Conservation (phyloP, 768 basidiomycete genomes). For the Trametes villosa region DNA sequence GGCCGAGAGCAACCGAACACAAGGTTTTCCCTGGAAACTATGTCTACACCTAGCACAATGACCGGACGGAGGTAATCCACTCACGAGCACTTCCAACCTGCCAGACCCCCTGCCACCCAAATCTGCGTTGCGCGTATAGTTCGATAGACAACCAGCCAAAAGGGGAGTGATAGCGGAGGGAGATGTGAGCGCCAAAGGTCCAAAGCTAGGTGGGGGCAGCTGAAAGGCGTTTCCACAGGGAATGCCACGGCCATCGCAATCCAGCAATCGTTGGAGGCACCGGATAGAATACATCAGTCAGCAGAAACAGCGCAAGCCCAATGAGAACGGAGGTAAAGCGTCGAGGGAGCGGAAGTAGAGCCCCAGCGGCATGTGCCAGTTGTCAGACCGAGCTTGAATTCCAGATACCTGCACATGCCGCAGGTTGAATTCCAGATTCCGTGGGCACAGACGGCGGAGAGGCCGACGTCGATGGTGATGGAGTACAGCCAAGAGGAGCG, state of each 20-base stretch:
- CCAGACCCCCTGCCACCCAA: too few relatives aligned
- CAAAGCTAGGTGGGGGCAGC: too few relatives aligned
- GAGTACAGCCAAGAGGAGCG: conserved; percentile 11
- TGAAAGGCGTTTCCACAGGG: too few relatives aligned
- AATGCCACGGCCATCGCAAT: neutral
- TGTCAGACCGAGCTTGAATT: conserved; percentile 9
- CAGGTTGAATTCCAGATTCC: conserved; percentile 24
- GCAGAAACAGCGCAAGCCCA: conserved; percentile 6
- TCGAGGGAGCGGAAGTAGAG: neutral
- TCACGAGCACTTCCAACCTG: too few relatives aligned
- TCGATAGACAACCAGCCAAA: too few relatives aligned
- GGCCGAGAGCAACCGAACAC: too few relatives aligned
- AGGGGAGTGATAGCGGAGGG: too few relatives aligned
- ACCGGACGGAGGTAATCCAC: too few relatives aligned
- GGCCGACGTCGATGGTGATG: conserved; percentile 12
- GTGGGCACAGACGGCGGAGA: conserved; percentile 7
- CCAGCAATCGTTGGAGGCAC: conserved; percentile 4
- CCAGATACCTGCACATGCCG: conserved; percentile 21
- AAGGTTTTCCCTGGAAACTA: too few relatives aligned
- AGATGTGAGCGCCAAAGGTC: too few relatives aligned
- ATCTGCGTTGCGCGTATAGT: too few relatives aligned
- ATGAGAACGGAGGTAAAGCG: conserved; percentile 11
- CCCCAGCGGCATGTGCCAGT: neutral
- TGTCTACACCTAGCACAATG: too few relatives aligned
- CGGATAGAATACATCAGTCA: conserved; percentile 7